Conservation (phyloP, 768 basidiomycete species). For the Lactarius quietus region DNA sequence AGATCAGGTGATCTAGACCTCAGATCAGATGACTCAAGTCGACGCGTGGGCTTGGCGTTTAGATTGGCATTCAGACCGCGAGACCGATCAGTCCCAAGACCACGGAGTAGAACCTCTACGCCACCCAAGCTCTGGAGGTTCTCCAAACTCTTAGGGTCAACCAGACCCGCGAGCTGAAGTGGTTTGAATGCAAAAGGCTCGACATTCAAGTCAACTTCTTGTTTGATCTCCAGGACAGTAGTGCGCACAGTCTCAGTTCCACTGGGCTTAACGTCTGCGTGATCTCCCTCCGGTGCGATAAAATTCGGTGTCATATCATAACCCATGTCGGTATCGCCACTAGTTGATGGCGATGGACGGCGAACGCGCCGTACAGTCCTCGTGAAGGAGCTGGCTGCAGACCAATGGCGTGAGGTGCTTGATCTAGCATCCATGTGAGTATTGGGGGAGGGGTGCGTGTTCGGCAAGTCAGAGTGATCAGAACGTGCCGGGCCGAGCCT, state of each 20-base stretch:
- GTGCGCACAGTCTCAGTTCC: constrained; percentile 26
- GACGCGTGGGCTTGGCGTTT: neutral
- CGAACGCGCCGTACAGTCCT: constrained; percentile 11
- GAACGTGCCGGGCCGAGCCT: constrained; percentile 23
- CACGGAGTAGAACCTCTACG: constrained; percentile 54
- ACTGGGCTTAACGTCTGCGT: constrained; percentile 15
- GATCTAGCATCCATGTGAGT: constrained; percentile 40
- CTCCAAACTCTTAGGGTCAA: constrained; percentile 84
- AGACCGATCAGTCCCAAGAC: constrained; percentile 65
- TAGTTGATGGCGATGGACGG: constrained; percentile 26
- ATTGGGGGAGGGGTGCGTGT: constrained; percentile 36
- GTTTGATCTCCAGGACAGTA: constrained; percentile 31
- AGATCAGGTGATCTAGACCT: neutral
- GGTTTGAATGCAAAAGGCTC: constrained; percentile 75
- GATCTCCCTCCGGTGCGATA: constrained; percentile 27
- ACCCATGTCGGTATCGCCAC: constrained; percentile 8
- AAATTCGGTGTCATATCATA: constrained; percentile 18
- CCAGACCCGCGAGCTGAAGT: constrained; percentile 70
- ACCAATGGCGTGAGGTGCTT: constrained; percentile 29
- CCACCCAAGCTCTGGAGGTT: constrained; percentile 71
- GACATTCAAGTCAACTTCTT: constrained; percentile 53
- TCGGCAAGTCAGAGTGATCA: constrained; percentile 35
- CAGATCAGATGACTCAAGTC: constrained; percentile 6
- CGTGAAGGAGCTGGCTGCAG: constrained; percentile 25
- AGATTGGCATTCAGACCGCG: constrained; percentile 38